A percentile compares a stretch with the other conserved stretches of the same genome.
Evolutionary conservation across 1,139 yeast genomes (phyloP).

Genomic region (Diutina scorzettiae): DNA sequence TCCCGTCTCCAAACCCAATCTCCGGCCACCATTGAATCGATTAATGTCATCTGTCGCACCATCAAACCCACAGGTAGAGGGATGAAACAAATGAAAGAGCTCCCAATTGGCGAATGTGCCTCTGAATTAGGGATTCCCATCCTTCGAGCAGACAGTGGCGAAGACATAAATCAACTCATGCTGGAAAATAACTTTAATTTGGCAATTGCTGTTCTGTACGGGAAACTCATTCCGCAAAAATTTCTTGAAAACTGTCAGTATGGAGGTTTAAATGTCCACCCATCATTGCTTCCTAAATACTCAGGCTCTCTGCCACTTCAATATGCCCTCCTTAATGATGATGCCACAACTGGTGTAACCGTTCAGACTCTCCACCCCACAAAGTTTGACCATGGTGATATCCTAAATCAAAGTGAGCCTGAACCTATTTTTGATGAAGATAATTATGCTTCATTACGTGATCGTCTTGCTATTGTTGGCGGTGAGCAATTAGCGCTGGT

Average conservation of each 20-base stretch:
- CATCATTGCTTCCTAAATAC: constrained; percentile 72
- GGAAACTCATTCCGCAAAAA: constrained; percentile 56
- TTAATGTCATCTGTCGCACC: constrained; percentile 56
- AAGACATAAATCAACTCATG: constrained; percentile 34
- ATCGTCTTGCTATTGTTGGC: constrained; percentile 45
- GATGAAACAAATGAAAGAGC: constrained; percentile 31
- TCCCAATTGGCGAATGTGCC: constrained; percentile 40
- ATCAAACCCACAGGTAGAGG: constrained; percentile 69
- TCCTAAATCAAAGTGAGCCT: constrained; percentile 46
- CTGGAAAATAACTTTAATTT: constrained; percentile 32
- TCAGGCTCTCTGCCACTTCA: constrained; percentile 92
- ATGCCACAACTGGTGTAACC: constrained; percentile 64
- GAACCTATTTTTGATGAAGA: constrained; percentile 28
- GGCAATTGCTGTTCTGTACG: constrained; percentile 85
- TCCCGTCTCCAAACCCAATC: constrained; percentile 18
- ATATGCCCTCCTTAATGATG: constrained; percentile 57
- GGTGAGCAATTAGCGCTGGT: constrained; percentile 42
- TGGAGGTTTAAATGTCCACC: constrained; percentile 87
- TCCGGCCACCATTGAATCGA: constrained; percentile 22
- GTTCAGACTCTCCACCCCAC: constrained; percentile 85
- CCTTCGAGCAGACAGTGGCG: constrained; percentile 45
- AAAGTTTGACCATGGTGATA: constrained; percentile 69
- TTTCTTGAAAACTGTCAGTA: constrained; percentile 37
- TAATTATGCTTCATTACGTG: constrained; percentile 28
- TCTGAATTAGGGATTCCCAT: constrained; percentile 12